These are phyloP conservation scores for Stevia rebaudiana DNA, from an alignment of 140 eudicot genomes.

Conservation along the genomic window DNA sequence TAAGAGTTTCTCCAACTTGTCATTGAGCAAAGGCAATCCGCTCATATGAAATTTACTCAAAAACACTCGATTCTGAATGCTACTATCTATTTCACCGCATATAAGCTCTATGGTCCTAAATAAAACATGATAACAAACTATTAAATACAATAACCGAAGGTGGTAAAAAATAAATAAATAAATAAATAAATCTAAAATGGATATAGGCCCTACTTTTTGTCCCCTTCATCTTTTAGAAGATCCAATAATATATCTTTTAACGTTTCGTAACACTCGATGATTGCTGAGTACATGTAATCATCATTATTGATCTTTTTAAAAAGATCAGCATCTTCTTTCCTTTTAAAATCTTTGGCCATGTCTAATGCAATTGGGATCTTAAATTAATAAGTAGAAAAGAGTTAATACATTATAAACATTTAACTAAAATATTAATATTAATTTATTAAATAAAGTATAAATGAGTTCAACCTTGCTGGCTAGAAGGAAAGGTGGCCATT, in stretches of 20 bases:
- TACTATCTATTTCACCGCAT: constrained; percentile 54
- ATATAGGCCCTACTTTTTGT: constrained; percentile 45
- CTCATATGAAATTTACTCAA: constrained; percentile 63
- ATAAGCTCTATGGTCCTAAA: constrained; percentile 57
- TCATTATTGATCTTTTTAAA: constrained; percentile 75
- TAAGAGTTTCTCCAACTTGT: constrained; percentile 76
- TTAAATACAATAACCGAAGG: constrained; percentile 6
- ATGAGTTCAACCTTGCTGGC: constrained; percentile 79
- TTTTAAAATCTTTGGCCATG: constrained; percentile 94
- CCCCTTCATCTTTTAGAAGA: constrained; percentile 56
- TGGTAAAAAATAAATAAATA: neutral
- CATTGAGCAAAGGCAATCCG: constrained; percentile 72
- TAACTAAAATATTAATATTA: neutral
- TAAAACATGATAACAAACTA: neutral
- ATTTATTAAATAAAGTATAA: neutral
- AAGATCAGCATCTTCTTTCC: constrained; percentile 74
- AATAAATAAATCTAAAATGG: neutral
- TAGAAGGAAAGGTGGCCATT: constrained; percentile 99
- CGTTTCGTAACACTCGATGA: constrained; percentile 89
- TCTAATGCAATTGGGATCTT: constrained; percentile 98
- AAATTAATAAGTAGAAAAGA: constrained; percentile 8
- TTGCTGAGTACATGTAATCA: constrained; percentile 86
- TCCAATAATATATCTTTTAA: constrained; percentile 45
- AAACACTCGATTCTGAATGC: constrained; percentile 49
- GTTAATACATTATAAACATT: constrained; percentile 18